These are phyloP conservation scores for Setomelanomma holmii DNA, from an alignment of 2,329 filamentous ascomycete species.

Conservation along the genomic window DNA sequence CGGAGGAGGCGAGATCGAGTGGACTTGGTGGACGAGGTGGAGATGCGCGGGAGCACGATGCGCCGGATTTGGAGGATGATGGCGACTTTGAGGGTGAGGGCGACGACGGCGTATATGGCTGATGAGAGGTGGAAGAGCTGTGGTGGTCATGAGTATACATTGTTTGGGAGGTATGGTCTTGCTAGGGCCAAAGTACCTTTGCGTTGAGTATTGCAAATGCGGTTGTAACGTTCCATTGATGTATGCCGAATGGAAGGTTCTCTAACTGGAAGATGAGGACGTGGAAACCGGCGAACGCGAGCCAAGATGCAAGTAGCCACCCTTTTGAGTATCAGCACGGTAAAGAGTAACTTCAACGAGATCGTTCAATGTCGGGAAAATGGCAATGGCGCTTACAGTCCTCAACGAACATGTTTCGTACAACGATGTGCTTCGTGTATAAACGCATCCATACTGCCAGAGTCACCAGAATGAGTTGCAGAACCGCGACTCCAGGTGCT, in stretches of 20 bases:
- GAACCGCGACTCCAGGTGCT: constrained; percentile 6
- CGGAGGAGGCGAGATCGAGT: background rate
- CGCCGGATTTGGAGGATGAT: constrained; percentile 26
- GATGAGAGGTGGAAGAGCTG: constrained; percentile 19
- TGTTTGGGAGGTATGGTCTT: background rate
- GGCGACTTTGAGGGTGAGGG: constrained; percentile 23
- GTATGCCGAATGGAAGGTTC: background rate
- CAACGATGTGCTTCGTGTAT: constrained; percentile 12
- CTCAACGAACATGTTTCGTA: constrained; percentile 14
- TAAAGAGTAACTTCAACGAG: background rate
- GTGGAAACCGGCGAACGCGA: constrained; percentile 13
- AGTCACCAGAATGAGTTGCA: constrained; percentile 14
- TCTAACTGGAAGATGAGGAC: constrained; percentile 14
- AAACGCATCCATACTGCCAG: constrained; percentile 12
- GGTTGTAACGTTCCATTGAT: background rate
- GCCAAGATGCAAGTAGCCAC: constrained; percentile 14
- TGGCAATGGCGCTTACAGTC: constrained; percentile 12
- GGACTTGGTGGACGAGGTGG: background rate
- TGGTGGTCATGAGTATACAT: constrained; percentile 7
- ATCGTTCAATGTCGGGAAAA: background rate
- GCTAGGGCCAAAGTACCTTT: background rate
- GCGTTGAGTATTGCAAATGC: background rate
- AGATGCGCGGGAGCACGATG: constrained; percentile 13
- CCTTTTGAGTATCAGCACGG: constrained; percentile 3
- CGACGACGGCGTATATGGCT: constrained; percentile 16